A percentile compares a stretch with the other conserved stretches of the same genome.
Conservation (phyloP, 768 basidiomycete genomes). For the Chalciporus chontae region DNA sequence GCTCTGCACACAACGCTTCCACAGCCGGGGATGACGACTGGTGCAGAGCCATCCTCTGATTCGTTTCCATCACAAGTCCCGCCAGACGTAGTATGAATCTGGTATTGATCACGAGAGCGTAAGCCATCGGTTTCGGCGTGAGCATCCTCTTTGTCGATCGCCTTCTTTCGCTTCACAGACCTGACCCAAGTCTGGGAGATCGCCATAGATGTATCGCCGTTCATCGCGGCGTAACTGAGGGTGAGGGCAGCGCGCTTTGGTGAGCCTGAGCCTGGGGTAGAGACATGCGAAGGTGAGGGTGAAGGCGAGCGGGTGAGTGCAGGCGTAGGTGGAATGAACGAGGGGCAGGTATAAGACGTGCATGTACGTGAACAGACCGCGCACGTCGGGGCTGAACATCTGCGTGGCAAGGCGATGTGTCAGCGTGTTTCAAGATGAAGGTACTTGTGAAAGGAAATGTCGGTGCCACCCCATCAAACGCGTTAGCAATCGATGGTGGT, state of each 20-base stretch:
- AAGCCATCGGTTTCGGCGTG: background rate
- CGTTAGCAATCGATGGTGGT: background rate
- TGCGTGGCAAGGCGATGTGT: conserved; percentile 7
- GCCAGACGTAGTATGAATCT: background rate
- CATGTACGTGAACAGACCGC: conserved; percentile 37
- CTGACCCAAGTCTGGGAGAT: background rate
- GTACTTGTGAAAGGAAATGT: background rate
- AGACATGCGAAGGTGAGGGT: conserved; percentile 11
- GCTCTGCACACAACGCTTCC: conserved; percentile 33
- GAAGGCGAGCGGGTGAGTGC: conserved; percentile 34
- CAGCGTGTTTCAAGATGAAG: conserved; percentile 2
- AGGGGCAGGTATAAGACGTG: conserved; percentile 28
- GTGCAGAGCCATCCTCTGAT: conserved; percentile 5
- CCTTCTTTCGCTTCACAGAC: conserved; percentile 28
- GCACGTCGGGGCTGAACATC: conserved; percentile 34
- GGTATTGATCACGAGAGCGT: background rate
- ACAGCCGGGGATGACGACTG: conserved; percentile 29
- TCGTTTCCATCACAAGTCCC: background rate
- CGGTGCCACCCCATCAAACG: background rate
- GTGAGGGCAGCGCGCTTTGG: conserved; percentile 29
- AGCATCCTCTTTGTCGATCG: conserved; percentile 20
- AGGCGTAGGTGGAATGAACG: conserved; percentile 36
- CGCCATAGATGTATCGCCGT: conserved; percentile 8
- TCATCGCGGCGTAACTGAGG: conserved; percentile 21
- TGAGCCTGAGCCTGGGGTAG: conserved; percentile 15